These are phyloP conservation scores for Neopestalotiopsis sp. DNA, from an alignment of 2,329 filamentous ascomycete genomes.

Conservation along the genomic window DNA sequence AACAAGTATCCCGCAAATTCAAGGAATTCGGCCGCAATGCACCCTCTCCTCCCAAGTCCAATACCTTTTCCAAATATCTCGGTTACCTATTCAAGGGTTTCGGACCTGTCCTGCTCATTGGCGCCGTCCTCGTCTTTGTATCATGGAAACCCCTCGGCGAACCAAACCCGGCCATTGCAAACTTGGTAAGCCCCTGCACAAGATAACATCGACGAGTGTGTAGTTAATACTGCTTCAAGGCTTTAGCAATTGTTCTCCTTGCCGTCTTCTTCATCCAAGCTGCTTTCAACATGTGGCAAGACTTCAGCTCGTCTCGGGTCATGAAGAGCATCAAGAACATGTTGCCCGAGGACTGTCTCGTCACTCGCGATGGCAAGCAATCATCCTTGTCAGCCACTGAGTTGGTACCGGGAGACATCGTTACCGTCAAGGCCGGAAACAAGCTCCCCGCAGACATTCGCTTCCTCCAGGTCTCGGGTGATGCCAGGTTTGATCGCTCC, in stretches of 20 bases:
- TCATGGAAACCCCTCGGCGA: constrained; percentile 77
- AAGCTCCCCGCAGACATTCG: constrained; percentile 77
- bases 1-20: constrained; percentile 59
- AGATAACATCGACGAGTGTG: too few relatives aligned
- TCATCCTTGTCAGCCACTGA: constrained; percentile 57
- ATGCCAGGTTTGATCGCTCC: constrained; percentile 74
- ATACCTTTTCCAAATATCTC: constrained; percentile 60
- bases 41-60: constrained; percentile 68
- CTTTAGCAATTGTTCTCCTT: constrained; percentile 74
- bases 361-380: constrained; percentile 64
- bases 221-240: constrained; percentile 36
- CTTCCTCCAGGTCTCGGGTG: constrained; percentile 70
- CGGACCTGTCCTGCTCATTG: constrained; percentile 71
- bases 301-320: constrained; percentile 77
- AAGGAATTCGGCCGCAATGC: constrained; percentile 70
- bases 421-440: constrained; percentile 72
- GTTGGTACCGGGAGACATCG: constrained; percentile 74
- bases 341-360: constrained; percentile 75
- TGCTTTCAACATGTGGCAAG: constrained; percentile 72
- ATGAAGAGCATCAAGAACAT: constrained; percentile 83
- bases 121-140: constrained; percentile 74
- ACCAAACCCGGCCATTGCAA: constrained; percentile 68
- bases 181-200: constrained; percentile 45
- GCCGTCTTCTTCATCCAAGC: constrained; percentile 74
- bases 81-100: constrained; percentile 82